phyloP scores from a whole-genome alignment of 1,284 basidiomycete genomes.

The Chalciporus sp. region DNA sequence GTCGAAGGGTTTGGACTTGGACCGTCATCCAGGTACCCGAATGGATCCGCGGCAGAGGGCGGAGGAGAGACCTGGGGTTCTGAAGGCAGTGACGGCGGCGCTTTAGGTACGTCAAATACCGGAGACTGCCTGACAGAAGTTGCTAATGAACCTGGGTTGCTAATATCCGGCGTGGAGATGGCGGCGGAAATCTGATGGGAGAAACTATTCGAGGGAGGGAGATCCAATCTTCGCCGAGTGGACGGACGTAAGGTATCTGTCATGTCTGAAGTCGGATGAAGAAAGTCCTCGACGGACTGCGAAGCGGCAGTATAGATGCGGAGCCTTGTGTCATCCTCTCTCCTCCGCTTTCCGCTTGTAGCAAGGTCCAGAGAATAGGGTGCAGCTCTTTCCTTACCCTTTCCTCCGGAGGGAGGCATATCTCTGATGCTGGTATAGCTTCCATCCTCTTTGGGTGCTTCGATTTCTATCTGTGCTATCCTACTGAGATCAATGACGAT shows the following conservation, averaged over 20 bases:
- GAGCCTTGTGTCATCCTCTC: constrained; percentile 55
- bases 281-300: constrained; percentile 53
- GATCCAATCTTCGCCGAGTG: constrained; percentile 47
- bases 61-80: constrained; percentile 8
- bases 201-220: not conserved
- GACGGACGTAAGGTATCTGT: constrained; percentile 36
- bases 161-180: not conserved
- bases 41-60: constrained; percentile 43
- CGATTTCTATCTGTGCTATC: constrained; percentile 68
- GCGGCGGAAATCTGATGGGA: constrained; percentile 8
- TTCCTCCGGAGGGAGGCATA: constrained; percentile 50
- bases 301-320: constrained; percentile 59
- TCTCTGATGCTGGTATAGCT: constrained; percentile 61
- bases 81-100: not conserved
- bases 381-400: constrained; percentile 49
- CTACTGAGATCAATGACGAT: constrained; percentile 78
- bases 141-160: not conserved
- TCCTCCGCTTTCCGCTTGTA: constrained; percentile 51
- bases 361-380: constrained; percentile 3
- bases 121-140: not conserved
- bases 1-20: constrained; percentile 28
- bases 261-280: constrained; percentile 43
- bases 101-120: not conserved
- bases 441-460: constrained; percentile 53
- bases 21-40: constrained; percentile 51